These are phyloP conservation scores for Singerocomus inundabilis DNA, from an alignment of 1,284 basidiomycete species.

Conservation along the genomic window DNA sequence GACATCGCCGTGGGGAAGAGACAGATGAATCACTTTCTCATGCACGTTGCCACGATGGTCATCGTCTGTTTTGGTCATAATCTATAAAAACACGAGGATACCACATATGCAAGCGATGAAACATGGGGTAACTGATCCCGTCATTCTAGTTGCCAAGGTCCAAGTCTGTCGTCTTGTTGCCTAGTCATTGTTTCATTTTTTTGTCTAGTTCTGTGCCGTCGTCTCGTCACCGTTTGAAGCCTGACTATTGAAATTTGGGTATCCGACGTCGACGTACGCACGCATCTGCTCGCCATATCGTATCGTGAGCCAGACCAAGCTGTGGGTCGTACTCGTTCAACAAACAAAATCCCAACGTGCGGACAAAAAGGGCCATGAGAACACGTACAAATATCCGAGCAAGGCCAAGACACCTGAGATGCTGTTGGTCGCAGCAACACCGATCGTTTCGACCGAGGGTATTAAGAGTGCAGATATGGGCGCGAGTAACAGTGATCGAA, in stretches of 20 bases:
- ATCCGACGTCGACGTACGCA: slow-evolving; percentile 48
- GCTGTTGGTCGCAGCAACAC: slow-evolving; percentile 52
- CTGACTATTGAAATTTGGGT: slow-evolving; percentile 22
- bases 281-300: slow-evolving; percentile 47
- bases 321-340: slow-evolving; percentile 12
- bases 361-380: background rate
- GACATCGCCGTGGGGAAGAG: too few relatives aligned
- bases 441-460: slow-evolving; percentile 50
- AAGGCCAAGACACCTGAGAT: slow-evolving; percentile 43
- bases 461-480: slow-evolving; percentile 20
- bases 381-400: slow-evolving; percentile 45
- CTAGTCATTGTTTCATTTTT: too few relatives aligned
- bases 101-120: too few relatives aligned
- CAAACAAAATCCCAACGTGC: too few relatives aligned
- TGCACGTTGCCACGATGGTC: too few relatives aligned
- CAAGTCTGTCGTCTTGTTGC: background rate
- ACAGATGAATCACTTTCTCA: too few relatives aligned
- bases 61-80: background rate
- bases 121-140: background rate
- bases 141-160: background rate
- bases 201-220: background rate
- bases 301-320: slow-evolving; percentile 43
- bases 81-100: background rate
- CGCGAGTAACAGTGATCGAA: slow-evolving; percentile 41
- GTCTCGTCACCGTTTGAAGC: background rate